A percentile compares a stretch with the other conserved stretches of the same genome.
These are phyloP conservation scores for Paulownia fortunei DNA, from an alignment of 257 asterid species.

Conservation along the genomic window DNA sequence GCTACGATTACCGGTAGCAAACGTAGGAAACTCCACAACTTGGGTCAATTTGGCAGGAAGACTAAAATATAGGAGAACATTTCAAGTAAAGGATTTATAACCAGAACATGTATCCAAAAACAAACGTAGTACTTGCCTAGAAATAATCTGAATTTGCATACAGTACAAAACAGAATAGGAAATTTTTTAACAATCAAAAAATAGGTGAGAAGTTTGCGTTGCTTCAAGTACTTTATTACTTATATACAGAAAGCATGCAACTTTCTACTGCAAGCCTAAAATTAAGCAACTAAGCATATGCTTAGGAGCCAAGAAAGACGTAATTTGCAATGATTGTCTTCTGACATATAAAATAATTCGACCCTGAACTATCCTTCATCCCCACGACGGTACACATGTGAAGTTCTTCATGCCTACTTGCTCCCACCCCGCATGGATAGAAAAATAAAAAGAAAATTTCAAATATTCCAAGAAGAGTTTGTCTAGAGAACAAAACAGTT, in stretches of 20 bases:
- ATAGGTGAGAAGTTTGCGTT: background rate
- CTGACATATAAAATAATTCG: background rate
- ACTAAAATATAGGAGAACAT: slow-evolving; percentile 43
- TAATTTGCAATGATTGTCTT: background rate
- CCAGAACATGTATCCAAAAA: background rate
- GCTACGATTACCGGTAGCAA: slow-evolving; percentile 45
- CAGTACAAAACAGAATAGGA: background rate
- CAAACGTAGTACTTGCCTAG: background rate
- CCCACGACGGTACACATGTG: background rate
- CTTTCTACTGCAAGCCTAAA: background rate
- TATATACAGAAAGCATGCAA: background rate
- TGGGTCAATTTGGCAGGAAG: slow-evolving; percentile 56
- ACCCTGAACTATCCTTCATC: background rate
- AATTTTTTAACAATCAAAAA: background rate
- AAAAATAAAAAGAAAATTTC: background rate
- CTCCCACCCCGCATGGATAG: background rate
- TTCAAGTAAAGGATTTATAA: background rate
- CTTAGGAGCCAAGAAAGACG: background rate
- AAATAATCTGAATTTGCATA: background rate
- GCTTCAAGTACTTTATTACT: background rate
- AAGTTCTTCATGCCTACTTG: background rate
- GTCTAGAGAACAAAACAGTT: background rate
- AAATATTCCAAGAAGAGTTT: background rate
- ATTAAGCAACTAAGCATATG: background rate
- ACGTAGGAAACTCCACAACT: slow-evolving; percentile 47